Evolutionary conservation across 2,329 filamentous ascomycete genomes (phyloP).

Genomic region (Venturia aucupariae): DNA sequence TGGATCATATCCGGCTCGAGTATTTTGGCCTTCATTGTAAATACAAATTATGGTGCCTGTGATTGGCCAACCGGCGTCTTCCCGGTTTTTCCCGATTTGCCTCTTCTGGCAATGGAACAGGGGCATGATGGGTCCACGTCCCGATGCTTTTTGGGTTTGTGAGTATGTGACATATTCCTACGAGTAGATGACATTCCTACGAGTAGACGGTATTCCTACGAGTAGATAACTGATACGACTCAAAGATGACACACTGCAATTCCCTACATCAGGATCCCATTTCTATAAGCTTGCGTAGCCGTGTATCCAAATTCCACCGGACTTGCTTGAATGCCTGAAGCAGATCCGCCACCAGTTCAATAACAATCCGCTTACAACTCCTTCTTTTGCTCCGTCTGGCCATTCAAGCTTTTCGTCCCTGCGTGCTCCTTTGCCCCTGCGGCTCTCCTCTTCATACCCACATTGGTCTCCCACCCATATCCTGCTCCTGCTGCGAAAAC

Average conservation of each 20-base stretch:
- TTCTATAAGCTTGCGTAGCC: not conserved
- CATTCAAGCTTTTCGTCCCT: not conserved
- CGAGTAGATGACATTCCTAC: not conserved
- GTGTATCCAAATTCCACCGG: not conserved
- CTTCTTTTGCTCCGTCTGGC: not conserved
- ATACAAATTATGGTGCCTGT: not conserved
- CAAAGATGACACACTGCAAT: not conserved
- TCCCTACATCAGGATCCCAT: not conserved
- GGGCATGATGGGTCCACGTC: not conserved
- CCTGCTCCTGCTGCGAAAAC: slow-evolving; percentile 88
- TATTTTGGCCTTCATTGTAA: not conserved
- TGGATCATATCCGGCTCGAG: not conserved
- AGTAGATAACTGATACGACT: too few relatives aligned
- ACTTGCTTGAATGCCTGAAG: not conserved
- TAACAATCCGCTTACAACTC: not conserved
- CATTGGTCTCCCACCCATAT: slow-evolving; percentile 67
- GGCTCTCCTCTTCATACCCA: slow-evolving; percentile 32
- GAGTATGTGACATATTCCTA: not conserved
- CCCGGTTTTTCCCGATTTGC: not conserved
- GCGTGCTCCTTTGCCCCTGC: not conserved
- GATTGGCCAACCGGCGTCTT: not conserved
- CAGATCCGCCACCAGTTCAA: not conserved
- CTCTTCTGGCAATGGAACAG: slow-evolving; percentile 1
- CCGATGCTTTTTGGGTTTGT: too few relatives aligned
- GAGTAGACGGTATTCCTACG: too few relatives aligned